Evolutionary conservation across 2,329 filamentous ascomycete genomes (phyloP).

Genomic region (Nothophoma quercina): DNA sequence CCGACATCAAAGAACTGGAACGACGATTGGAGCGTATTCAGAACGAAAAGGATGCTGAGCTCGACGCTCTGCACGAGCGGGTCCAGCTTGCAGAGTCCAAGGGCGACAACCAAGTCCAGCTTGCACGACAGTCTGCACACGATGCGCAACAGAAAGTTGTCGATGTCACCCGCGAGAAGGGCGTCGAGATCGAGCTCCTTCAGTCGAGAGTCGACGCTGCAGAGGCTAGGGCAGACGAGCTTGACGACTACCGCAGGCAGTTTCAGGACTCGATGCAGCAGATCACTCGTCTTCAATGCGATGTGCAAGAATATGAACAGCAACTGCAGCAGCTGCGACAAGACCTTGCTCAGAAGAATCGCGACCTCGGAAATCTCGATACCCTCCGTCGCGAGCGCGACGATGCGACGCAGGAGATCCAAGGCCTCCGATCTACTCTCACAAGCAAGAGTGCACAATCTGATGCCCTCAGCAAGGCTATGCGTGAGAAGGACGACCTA

Average conservation of each 20-base stretch:
- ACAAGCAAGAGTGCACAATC: slow-evolving; percentile 41
- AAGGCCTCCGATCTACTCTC: slow-evolving; percentile 38
- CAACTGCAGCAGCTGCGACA: slow-evolving; percentile 43
- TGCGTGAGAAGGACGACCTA: slow-evolving; percentile 38
- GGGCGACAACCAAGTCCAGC: slow-evolving; percentile 50
- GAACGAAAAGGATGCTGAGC: slow-evolving; percentile 49
- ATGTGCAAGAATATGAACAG: slow-evolving; percentile 40
- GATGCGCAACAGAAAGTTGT: slow-evolving; percentile 50
- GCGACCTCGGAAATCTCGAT: slow-evolving; percentile 38
- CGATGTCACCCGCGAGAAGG: slow-evolving; percentile 48
- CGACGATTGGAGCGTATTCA: slow-evolving; percentile 42
- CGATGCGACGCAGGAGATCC: slow-evolving; percentile 43
- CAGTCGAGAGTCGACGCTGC: slow-evolving; percentile 46
- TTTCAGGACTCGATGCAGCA: slow-evolving; percentile 46
- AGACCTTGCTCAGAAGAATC: slow-evolving; percentile 39
- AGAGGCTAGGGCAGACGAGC: slow-evolving; percentile 45
- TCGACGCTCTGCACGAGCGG: slow-evolving; percentile 51
- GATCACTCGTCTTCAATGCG: slow-evolving; percentile 40
- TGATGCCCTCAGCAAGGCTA: slow-evolving; percentile 40
- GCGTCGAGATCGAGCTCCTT: slow-evolving; percentile 48
- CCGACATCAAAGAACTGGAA: slow-evolving; percentile 46
- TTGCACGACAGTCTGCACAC: slow-evolving; percentile 50
- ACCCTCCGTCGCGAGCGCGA: slow-evolving; percentile 42
- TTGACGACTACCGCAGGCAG: slow-evolving; percentile 47
- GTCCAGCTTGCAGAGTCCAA: slow-evolving; percentile 51